Base-by-base conservation (phyloP, 2,329 filamentous ascomycete genomes). In the Aspergillus hortae region DNA sequence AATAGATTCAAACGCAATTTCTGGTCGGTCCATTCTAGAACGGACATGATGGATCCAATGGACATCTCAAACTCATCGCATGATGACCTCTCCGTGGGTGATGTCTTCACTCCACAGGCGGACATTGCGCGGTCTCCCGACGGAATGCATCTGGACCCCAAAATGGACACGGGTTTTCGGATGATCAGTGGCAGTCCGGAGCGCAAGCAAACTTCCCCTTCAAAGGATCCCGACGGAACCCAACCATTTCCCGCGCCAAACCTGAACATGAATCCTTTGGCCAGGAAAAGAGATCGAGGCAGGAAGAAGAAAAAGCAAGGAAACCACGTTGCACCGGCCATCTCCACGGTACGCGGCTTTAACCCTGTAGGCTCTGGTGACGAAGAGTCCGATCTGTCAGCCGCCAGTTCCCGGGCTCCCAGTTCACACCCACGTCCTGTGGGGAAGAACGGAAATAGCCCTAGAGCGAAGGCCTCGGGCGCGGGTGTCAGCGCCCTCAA, bases 401-500 rank as follows among this genome's bases (percentile, higher is more conserved):
- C 64, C 19, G 61, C 67, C 15, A 70, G 67, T 45, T 75, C 70
- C 42, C 62, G 64, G 46, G 59, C 64, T 2, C 59, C 64, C 38
- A 70, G 67, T 47, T 64, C 67, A 15, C 64, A 61, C 51, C 54
- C 67, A 15, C 61, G 57, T 21, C 57, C 65, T 44, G 61, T 61
- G 6, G 66, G 61, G 23, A 63, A 46, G 15, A 48, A 62, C 47
- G 58, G 60, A 6, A 75, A 71, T 56, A 80, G 77, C 54, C 76
- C 77, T n/a, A 70, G 73, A 21, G 67, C 79, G 33, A 73, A 79
- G 1, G 79, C 77, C 21, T 68, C 75, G 1, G 69, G 69, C 41
- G 86, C 87, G 54, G 91, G 90, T 44, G 91, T 96, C 62, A 89
- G 89, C 64, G 88, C 87, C 62, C 76, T 96, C 64, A 90, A 90